Base-by-base conservation (phyloP, 2,329 filamentous ascomycete genomes). In the Whalleya microplaca region DNA sequence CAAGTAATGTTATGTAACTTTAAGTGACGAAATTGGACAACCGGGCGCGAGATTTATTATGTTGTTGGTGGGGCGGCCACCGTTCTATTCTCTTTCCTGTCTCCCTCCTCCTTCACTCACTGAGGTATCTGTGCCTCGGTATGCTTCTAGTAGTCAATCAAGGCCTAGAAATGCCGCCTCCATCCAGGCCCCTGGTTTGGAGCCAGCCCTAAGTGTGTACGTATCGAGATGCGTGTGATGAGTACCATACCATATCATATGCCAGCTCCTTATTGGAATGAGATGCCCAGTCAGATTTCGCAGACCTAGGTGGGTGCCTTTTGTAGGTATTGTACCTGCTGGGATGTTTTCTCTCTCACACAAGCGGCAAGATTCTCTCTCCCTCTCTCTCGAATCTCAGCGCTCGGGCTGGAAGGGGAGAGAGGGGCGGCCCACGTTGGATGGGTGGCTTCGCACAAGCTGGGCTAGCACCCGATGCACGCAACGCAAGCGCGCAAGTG, bases 401-500 rank as follows among this genome's bases (percentile, higher is more conserved):
- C 51, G 55, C 55, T 55, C 55, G 50, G 41, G 48, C 55, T 21
- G 6, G 61, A 56, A 58, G 58, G 60, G 60, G 60, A 12, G 32
- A 37, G 32, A 37, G 32, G 32, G 8, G 32, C 32, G 32, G 32
- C 32, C 61, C 60, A 63, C 60, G 60, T 63, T 63, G 58, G 60
- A 58, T 63, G 14, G 32, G 32, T 37, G 14, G 32, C 14, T 37
- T 37, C 60, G 56, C 62, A 65, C 64, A 62, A 61, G 62, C 63
- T 66, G 57, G 64, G 60, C 56, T 67, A 67, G 63, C 62, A 58
- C 60, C 66, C 66, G 64, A 68, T 66, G 67, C 67, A 69, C 66
- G 64, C 65, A 69, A 68, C 63, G 59, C 64, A 64, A 64, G 65
- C 56, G 66, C 66, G 64, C 65, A 56, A 66, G 58, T 65, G 62